These are phyloP conservation scores for Luffa acutangula DNA, from an alignment of 306 rosid genomes.

Conservation along the genomic window DNA sequence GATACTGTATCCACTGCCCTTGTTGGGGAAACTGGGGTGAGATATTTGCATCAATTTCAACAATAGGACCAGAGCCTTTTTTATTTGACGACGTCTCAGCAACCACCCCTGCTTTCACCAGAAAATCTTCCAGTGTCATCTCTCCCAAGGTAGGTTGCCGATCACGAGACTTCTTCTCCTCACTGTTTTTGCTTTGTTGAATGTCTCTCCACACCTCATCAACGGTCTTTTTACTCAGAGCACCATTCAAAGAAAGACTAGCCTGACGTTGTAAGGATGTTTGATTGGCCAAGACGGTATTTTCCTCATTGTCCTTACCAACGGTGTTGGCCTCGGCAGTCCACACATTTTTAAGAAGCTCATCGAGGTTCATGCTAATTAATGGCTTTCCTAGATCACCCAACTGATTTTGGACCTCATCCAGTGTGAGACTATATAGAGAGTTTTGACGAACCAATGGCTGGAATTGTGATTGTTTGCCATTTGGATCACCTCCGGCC, in stretches of 20 bases:
- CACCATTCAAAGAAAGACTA: conserved; percentile 53
- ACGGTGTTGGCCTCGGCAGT: conserved; percentile 59
- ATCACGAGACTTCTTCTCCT: conserved; percentile 44
- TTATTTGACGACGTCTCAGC: conserved; percentile 37
- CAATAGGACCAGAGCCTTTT: conserved; percentile 23
- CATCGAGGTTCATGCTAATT: conserved; percentile 91
- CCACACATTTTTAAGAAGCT: conserved; percentile 87
- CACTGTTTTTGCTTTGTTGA: conserved; percentile 46
- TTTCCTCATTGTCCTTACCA: conserved; percentile 34
- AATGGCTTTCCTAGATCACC: conserved; percentile 90
- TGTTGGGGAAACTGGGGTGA: conserved; percentile 48
- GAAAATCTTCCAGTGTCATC: conserved; percentile 96
- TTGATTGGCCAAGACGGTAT: conserved; percentile 31
- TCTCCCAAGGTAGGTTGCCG: conserved; percentile 77
- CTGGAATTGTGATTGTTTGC: conserved; percentile 54
- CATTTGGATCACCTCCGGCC: conserved; percentile 52
- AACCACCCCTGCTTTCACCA: conserved; percentile 86
- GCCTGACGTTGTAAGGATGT: conserved; percentile 52
- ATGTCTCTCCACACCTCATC: conserved; percentile 97
- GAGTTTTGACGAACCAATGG: conserved; percentile 62
- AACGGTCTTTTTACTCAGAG: conserved; percentile 78
- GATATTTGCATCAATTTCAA: conserved; percentile 35
- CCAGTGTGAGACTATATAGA: conserved; percentile 74
- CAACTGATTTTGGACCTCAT: conserved; percentile 88
- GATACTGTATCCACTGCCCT: conserved; percentile 65